Percentiles rank a stretch among this genome's conserved stretches.
Conservation (phyloP, 345 rosid genomes). For the Rhodamnia rubescens region DNA sequence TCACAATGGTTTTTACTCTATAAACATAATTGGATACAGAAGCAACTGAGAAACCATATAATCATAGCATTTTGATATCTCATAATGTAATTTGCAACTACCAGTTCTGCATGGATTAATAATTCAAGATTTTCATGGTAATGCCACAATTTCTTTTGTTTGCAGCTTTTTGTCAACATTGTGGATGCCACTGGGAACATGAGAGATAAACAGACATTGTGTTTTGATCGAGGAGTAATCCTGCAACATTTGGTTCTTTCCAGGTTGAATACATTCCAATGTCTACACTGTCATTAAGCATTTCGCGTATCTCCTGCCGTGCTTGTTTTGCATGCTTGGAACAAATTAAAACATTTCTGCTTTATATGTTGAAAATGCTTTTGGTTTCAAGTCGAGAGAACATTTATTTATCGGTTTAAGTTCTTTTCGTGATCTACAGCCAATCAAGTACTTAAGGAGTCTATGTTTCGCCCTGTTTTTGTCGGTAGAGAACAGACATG, state of each 20-base stretch:
- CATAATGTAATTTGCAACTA: background rate
- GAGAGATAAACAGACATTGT: background rate
- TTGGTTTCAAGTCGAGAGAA: background rate
- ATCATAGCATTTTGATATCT: background rate
- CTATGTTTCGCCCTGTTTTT: background rate
- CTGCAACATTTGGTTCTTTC: background rate
- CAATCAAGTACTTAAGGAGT: background rate
- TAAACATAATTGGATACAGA: background rate
- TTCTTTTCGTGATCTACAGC: background rate
- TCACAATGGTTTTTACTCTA: background rate
- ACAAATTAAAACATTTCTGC: background rate
- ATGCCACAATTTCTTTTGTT: background rate
- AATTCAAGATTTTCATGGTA: background rate
- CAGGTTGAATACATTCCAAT: background rate
- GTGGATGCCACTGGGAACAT: background rate
- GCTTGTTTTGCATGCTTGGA: background rate
- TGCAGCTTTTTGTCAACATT: background rate
- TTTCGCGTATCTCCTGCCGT: background rate
- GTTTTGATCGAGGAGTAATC: background rate
- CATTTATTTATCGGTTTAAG: background rate
- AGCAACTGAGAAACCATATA: background rate
- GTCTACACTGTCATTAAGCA: background rate
- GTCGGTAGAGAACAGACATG: background rate
- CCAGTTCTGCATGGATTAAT: background rate
- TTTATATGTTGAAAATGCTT: background rate